Base-by-base conservation (phyloP, 2,329 filamentous ascomycete genomes). In the Penicillium sp. region DNA sequence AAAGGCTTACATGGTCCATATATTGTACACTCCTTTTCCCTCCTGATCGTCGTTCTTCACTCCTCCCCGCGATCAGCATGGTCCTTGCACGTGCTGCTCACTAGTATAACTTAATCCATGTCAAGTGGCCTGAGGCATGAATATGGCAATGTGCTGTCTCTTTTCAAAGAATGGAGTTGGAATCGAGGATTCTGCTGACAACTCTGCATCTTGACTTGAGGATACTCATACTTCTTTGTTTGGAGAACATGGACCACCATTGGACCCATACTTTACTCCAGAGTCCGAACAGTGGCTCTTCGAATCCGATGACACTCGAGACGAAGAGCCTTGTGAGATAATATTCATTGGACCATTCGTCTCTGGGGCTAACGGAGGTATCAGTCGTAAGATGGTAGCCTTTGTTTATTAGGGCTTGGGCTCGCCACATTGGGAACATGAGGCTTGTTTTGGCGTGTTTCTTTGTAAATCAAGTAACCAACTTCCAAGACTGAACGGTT, bases 41-140 rank as follows among this genome's bases (percentile, higher is more conserved):
- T 58, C 55, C 49, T 52, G 55, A 59, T 57, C 54, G 50, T 44
- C 55, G 9, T 52, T 53, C 53, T 58, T 53, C 53, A 56, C 39
- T 37, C 24, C 49, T 52, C 57, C 57, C 57, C 58, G 57, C 58
- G 56, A 57, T 58, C 45, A 34, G 39, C 46, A 45, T 55, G 50
- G 55, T 46, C 44, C 52, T 52, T 43, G 51, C 57, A 59, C 57
- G 58, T 58, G 57, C 41, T 44, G 44, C 35, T 29, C 49, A 54
- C 51, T 53, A 53, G 40, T 56, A 59, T 31, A 58, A 32, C 52
- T 51, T 53, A 57, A 54, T 53, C 47, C 45, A 49, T 24, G 13
- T 8, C 10, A 6, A 6, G 12, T 40, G 38, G 41, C 41, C 47
- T 40, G 32, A 41, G 35, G 37, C 43, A 46, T 13, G 19, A 9